Base-by-base conservation (phyloP, 352 stramenopile genomes). In the Salisapilia sapeloensis region DNA sequence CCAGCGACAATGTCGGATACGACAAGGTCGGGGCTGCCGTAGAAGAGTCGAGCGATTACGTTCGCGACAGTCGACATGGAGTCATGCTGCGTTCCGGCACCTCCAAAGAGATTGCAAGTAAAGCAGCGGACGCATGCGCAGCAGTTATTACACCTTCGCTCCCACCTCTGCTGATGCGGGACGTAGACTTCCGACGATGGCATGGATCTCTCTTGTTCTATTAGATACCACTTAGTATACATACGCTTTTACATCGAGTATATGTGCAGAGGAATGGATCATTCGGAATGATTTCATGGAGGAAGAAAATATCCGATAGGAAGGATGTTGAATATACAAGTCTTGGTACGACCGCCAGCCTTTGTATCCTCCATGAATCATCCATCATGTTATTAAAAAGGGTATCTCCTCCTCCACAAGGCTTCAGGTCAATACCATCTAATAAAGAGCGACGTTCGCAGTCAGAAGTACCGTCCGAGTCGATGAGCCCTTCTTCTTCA, bases 61-160 rank as follows among this genome's bases (percentile, higher is more conserved):
- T 79, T 84, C 1, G 76, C 76, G 31, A 91, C 76, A 8, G 86
- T 67, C 0, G 76, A 86, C 72, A 91, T 91, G 23, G 70, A 84
- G 49, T 89, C 76, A 37, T 84, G 71, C 24, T 75, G 60, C 10
- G 72, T 91, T n/a, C 71, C 70, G 8, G 66, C 57, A 28, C 76
- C 76, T 21, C 76, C 76, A 44, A 91, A 91, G 28, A 91, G 58
- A 22, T 80, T 82, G 59, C 76, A 91, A 28, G 76, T 91, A 39
- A 78, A 75, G 47, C 67, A 85, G n/a, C 62, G 75, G 25, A 91
- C 25, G 34, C 75, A 91, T 25, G 67, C 43, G 29, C 75, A 91
- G 43, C 59, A 91, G 25, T 53, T 56, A 24, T 51, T 80, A 40
- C 75, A 91, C 3, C 72, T 60, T 31, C 67, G 58, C 42, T 83